These are phyloP conservation scores for Penstemon eatonii DNA, from an alignment of 257 asterid genomes.

Conservation along the genomic window DNA sequence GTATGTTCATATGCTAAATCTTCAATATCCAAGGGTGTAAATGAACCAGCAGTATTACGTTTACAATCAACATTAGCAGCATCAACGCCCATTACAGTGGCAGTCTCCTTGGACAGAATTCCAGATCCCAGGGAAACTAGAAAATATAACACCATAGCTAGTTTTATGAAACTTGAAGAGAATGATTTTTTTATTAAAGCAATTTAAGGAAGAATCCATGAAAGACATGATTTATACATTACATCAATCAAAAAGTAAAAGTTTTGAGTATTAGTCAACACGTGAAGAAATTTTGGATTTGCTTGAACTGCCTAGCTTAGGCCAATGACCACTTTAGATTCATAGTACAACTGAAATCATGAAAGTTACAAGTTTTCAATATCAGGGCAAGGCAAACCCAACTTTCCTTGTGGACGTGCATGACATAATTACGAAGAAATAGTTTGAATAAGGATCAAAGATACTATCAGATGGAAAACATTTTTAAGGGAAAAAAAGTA, in stretches of 20 bases:
- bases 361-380: neutral
- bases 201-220: slow-evolving; percentile 16
- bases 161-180: slow-evolving; percentile 16
- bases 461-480: neutral
- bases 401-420: neutral
- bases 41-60: slow-evolving; percentile 31
- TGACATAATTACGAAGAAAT: too few relatives aligned
- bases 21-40: slow-evolving; percentile 30
- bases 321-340: neutral
- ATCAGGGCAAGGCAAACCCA: neutral
- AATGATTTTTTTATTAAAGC: neutral
- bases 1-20: slow-evolving; percentile 26
- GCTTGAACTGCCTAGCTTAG: neutral
- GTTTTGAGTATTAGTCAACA: neutral
- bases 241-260: slow-evolving; percentile 3
- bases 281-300: slow-evolving; percentile 2
- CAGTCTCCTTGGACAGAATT: slow-evolving; percentile 33
- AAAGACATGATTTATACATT: slow-evolving; percentile 4
- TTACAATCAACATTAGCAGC: slow-evolving; percentile 27
- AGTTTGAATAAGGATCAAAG: neutral
- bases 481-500: too few relatives aligned
- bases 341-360: neutral
- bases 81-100: slow-evolving; percentile 22
- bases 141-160: slow-evolving; percentile 13
- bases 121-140: slow-evolving; percentile 36